A percentile compares a stretch with the other conserved stretches of the same genome.
Conservation (phyloP, 495 filamentous ascomycete species). For the Neurospora cerealis region DNA sequence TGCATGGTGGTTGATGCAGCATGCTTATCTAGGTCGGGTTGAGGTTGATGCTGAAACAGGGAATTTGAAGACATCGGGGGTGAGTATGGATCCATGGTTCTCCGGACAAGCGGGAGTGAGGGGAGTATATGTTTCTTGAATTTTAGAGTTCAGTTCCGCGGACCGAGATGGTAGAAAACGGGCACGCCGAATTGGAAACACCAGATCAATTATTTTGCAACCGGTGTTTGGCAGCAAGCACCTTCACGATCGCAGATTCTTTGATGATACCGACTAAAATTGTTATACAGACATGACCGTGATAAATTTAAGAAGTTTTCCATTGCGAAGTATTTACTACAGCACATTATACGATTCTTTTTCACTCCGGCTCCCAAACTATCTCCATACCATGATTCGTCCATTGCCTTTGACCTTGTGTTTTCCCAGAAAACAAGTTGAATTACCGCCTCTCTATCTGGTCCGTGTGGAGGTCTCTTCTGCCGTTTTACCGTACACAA, state of each 20-base stretch:
- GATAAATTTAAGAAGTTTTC: too few species aligned
- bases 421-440: not conserved
- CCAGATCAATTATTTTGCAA: too few species aligned
- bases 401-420: not conserved
- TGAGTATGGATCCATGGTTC: not conserved
- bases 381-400: not conserved
- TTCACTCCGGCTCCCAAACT: too few species aligned
- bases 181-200: too few species aligned
- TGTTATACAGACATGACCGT: too few species aligned
- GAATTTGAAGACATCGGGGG: too few species aligned
- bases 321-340: too few species aligned
- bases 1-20: not conserved
- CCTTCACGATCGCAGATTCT: too few species aligned
- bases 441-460: not conserved
- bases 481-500: not conserved
- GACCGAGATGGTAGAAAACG: not conserved
- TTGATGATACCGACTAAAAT: too few species aligned
- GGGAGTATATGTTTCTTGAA: not conserved
- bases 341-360: too few species aligned
- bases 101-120: not conserved
- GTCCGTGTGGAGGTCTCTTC: not conserved
- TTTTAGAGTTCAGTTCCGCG: too few species aligned
- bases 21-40: not conserved
- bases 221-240: too few species aligned
- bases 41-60: not conserved